Conservation (phyloP, 495 filamentous ascomycete genomes). For the Lepidopterella palustris region DNA sequence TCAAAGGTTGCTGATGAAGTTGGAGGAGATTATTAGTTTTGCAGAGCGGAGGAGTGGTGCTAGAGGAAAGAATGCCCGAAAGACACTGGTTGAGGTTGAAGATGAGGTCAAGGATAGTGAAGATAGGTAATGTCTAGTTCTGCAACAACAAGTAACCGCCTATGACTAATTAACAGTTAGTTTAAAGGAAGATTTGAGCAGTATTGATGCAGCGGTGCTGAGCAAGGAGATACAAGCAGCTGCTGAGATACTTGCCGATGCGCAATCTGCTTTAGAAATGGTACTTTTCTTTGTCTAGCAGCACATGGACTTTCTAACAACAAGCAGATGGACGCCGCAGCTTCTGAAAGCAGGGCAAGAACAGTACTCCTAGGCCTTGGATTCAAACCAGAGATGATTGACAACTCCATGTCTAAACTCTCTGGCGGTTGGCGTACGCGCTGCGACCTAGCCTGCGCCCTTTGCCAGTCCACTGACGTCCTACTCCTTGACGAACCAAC, state of each 20-base stretch:
- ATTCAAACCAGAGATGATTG: constrained; percentile 55
- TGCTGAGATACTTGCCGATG: constrained; percentile 28
- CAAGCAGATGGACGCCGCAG: constrained; percentile 25
- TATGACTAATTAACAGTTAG: no score
- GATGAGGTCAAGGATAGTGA: constrained; percentile 30
- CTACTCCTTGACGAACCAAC: constrained; percentile 84
- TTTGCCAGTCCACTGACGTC: constrained; percentile 67
- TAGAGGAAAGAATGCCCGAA: constrained; percentile 63
- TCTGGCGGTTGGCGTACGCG: constrained; percentile 81
- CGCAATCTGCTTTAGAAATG: constrained; percentile 23
- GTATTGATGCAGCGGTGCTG: constrained; percentile 20
- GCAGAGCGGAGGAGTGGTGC: constrained; percentile 66
- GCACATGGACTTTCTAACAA: not conserved
- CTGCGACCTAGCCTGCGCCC: constrained; percentile 56
- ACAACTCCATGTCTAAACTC: constrained; percentile 52
- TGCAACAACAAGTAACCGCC: no score
- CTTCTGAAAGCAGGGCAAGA: constrained; percentile 30
- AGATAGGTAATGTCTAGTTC: not conserved
- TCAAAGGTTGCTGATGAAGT: constrained; percentile 50
- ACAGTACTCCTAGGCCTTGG: constrained; percentile 49
- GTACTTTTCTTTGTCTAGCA: not conserved
- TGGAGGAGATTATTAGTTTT: constrained; percentile 64
- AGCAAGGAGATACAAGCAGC: constrained; percentile 29
- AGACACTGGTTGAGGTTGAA: constrained; percentile 59
- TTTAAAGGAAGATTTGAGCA: constrained; percentile 14